These are phyloP conservation scores for Diddensiella santjacobensis DNA, from an alignment of 805 yeast genomes.

Conservation along the genomic window DNA sequence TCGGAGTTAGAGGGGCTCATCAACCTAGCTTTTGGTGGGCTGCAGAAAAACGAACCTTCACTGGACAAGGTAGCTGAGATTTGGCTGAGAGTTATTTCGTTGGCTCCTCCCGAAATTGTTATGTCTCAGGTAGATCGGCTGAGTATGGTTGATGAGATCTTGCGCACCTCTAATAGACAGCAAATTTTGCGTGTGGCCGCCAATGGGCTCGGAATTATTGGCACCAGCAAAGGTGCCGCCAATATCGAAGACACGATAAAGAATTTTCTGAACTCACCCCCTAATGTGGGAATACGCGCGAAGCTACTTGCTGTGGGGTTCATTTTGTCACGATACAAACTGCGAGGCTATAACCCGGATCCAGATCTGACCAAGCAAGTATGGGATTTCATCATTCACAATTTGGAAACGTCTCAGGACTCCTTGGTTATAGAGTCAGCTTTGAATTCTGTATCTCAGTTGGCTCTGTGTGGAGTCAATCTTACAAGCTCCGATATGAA, in stretches of 20 bases:
- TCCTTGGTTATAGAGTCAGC: constrained; percentile 19
- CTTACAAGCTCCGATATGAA: constrained; percentile 25
- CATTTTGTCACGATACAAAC: constrained; percentile 41
- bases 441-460: constrained; percentile 33
- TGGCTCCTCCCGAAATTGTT: constrained; percentile 20
- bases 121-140: neutral
- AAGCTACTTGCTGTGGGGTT: constrained; percentile 39
- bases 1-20: constrained; percentile 23
- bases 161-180: neutral
- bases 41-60: constrained; percentile 10
- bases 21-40: constrained; percentile 39
- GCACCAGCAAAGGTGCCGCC: constrained; percentile 10
- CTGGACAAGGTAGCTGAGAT: constrained; percentile 11
- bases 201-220: constrained; percentile 40
- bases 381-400: neutral
- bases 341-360: constrained; percentile 24
- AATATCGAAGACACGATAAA: constrained; percentile 6
- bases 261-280: constrained; percentile 4
- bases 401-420: neutral
- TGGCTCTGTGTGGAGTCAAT: constrained; percentile 39
- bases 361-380: neutral
- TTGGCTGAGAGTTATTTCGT: constrained; percentile 21
- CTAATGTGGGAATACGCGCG: constrained; percentile 8
- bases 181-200: constrained; percentile 36
- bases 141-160: neutral